Percentiles rank a stretch among this genome's conserved stretches.
These are phyloP conservation scores for Suillus fuscotomentosus DNA, from an alignment of 768 basidiomycete genomes.

Conservation along the genomic window DNA sequence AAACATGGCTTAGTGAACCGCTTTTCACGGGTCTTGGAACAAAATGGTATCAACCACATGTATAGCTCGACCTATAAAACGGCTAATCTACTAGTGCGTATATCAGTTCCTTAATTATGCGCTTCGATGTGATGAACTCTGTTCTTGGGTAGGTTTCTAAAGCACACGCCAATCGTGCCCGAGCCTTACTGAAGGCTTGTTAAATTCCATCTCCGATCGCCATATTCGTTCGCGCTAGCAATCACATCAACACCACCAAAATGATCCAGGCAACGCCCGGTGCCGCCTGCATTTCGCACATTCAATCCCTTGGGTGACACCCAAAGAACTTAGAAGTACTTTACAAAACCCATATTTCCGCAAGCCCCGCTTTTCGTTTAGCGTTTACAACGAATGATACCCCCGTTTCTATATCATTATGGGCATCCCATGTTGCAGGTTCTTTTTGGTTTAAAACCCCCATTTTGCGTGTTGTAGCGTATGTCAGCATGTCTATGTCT, in stretches of 20 bases:
- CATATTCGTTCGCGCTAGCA: neutral
- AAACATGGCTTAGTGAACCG: slow-evolving; percentile 77
- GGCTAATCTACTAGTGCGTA: slow-evolving; percentile 67
- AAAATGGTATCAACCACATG: slow-evolving; percentile 78
- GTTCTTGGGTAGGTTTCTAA: slow-evolving; percentile 47
- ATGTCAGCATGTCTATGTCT: neutral
- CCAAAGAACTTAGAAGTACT: slow-evolving; percentile 1
- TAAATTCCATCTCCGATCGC: slow-evolving; percentile 27
- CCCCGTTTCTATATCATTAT: slow-evolving; percentile 2
- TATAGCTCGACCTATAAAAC: slow-evolving; percentile 84
- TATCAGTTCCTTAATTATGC: slow-evolving; percentile 13
- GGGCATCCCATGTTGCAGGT: neutral
- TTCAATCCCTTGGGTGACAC: neutral
- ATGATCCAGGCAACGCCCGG: slow-evolving; percentile 1
- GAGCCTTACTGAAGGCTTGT: slow-evolving; percentile 56
- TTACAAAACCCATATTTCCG: neutral
- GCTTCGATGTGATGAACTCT: neutral
- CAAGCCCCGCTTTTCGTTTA: neutral
- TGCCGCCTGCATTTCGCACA: neutral
- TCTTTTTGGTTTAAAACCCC: neutral
- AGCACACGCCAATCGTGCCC: slow-evolving; percentile 54
- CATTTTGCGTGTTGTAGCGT: neutral
- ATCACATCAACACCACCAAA: neutral
- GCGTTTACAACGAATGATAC: neutral
- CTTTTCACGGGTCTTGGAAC: slow-evolving; percentile 70